phyloP scores from a whole-genome alignment of 768 basidiomycete genomes.

The Suillus paluster region DNA sequence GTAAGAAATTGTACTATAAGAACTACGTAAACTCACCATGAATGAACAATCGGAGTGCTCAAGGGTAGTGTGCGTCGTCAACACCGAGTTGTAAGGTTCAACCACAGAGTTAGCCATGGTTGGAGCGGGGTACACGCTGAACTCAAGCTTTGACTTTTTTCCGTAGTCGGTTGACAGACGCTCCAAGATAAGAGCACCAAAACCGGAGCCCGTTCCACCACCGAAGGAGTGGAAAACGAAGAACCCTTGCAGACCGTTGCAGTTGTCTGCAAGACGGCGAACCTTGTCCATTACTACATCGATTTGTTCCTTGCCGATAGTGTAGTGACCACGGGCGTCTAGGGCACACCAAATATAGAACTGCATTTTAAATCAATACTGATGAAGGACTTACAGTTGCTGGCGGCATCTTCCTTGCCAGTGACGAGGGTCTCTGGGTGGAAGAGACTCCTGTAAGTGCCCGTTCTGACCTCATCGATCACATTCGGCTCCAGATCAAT shows the following conservation, averaged over 20 bases:
- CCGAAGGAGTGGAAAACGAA: conserved; percentile 99
- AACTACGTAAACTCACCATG: conserved; percentile 64
- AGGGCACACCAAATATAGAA: conserved; percentile 10
- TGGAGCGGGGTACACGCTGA: conserved; percentile 95
- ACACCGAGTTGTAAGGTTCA: conserved; percentile 96
- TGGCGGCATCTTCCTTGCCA: conserved; percentile 99
- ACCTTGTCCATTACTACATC: conserved; percentile 96
- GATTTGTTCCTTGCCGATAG: conserved; percentile 97
- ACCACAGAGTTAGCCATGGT: conserved; percentile 94
- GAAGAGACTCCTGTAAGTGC: conserved; percentile 95
- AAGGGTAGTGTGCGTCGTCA: conserved; percentile 97
- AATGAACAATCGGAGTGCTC: conserved; percentile 99
- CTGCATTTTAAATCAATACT: background rate
- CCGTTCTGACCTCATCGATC: conserved; percentile 96
- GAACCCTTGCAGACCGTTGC: conserved; percentile 96
- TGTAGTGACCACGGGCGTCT: conserved; percentile 99
- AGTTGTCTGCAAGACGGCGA: conserved; percentile 94
- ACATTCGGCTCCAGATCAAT: conserved; percentile 97
- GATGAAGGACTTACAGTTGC: conserved; percentile 76
- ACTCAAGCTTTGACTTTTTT: conserved; percentile 99
- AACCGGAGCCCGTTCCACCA: conserved; percentile 98
- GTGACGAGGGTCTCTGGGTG: conserved; percentile 98
- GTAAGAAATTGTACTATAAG: conserved; percentile 9
- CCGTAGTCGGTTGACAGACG: conserved; percentile 96
- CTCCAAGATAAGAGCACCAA: conserved; percentile 95